phyloP scores from a whole-genome alignment of 345 rosid species.

The Eucalyptus pauciflora region DNA sequence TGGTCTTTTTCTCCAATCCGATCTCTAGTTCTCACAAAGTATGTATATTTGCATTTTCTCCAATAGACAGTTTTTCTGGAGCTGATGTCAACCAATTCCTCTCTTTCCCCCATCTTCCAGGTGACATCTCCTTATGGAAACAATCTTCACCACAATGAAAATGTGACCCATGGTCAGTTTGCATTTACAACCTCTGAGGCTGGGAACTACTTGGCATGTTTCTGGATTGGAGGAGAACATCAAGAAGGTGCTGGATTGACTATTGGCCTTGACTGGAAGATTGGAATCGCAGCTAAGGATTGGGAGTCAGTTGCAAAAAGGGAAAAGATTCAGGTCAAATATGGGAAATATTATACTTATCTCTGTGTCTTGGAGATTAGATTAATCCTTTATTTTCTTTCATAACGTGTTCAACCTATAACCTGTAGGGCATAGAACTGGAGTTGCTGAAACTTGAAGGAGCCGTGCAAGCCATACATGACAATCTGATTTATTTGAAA shows the following conservation, averaged over 20 bases:
- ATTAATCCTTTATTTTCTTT: background rate
- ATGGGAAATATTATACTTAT: background rate
- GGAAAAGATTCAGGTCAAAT: conserved; percentile 67
- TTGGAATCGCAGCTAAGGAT: conserved; percentile 82
- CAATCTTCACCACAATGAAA: conserved; percentile 53
- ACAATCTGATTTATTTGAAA: conserved; percentile 45
- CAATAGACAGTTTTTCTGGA: background rate
- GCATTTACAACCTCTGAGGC: conserved; percentile 66
- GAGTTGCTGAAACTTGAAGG: conserved; percentile 69
- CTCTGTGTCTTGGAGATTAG: background rate
- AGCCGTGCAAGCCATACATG: conserved; percentile 46
- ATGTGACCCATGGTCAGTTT: conserved; percentile 53
- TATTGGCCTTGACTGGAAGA: conserved; percentile 82
- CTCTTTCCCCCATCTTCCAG: conserved; percentile 11
- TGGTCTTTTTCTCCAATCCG: background rate
- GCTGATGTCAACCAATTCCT: background rate
- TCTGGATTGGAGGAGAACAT: conserved; percentile 36
- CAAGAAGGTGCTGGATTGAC: conserved; percentile 23
- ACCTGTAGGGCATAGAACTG: conserved; percentile 73
- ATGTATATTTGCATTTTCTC: background rate
- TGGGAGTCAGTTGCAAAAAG: conserved; percentile 94
- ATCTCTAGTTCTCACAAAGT: background rate
- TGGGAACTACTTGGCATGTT: conserved; percentile 72
- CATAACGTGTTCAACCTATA: background rate
- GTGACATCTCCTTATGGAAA: conserved; percentile 78